Conservation (phyloP, 768 basidiomycete species). For the Termitomyces sp. region DNA sequence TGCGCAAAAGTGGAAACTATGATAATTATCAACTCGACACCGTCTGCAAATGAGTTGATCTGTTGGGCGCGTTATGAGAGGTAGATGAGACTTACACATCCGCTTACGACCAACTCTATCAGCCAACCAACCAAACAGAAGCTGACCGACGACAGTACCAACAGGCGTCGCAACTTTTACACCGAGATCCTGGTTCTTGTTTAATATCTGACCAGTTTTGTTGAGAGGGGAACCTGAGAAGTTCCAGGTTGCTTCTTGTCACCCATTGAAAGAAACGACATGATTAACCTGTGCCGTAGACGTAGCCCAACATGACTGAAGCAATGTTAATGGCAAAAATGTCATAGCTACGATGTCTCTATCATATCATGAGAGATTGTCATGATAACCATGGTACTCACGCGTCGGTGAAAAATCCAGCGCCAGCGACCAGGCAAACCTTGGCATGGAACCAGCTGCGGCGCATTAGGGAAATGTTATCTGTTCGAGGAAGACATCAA, state of each 20-base stretch:
- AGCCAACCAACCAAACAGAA: conserved; percentile 78
- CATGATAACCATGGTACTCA: conserved; percentile 23
- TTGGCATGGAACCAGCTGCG: conserved; percentile 82
- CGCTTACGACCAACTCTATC: conserved; percentile 71
- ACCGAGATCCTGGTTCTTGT: conserved; percentile 64
- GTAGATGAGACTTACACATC: conserved; percentile 54
- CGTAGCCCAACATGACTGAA: conserved; percentile 70
- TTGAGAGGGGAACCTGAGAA: conserved; percentile 9
- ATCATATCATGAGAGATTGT: not conserved
- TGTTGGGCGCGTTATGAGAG: not conserved
- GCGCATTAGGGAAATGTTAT: not conserved
- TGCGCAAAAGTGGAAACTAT: conserved; percentile 77
- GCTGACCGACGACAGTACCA: conserved; percentile 69
- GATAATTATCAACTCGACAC: conserved; percentile 75
- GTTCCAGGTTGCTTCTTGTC: not conserved
- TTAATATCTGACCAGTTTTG: conserved; percentile 29
- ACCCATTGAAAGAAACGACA: not conserved
- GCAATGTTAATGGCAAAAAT: conserved; percentile 90
- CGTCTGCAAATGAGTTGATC: conserved; percentile 33
- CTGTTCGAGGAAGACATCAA: not conserved
- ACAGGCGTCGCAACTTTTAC: conserved; percentile 77
- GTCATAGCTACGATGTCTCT: conserved; percentile 47
- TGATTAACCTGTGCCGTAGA: not conserved
- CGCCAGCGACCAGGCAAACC: conserved; percentile 63
- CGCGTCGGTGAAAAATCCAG: conserved; percentile 90